A percentile compares a stretch with the other conserved stretches of the same genome.
phyloP scores from a whole-genome alignment of 2,329 filamentous ascomycete genomes.

The Chalaropsis thielavioides region DNA sequence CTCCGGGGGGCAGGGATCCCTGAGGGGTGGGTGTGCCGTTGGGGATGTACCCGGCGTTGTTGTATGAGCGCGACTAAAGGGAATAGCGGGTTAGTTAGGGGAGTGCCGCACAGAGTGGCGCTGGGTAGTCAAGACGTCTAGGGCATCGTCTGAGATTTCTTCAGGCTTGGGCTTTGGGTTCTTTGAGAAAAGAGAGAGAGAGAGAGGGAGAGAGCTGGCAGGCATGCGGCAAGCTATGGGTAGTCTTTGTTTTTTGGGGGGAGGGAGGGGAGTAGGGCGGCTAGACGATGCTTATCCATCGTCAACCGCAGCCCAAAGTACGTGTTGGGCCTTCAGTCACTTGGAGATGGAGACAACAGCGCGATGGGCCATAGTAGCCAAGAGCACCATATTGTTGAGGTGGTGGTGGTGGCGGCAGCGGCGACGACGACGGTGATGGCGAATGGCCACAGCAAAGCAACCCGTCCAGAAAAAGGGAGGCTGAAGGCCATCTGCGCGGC shows the following conservation, averaged over 20 bases:
- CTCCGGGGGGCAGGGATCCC: conserved; percentile 34
- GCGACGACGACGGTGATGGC: neutral
- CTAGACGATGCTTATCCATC: neutral
- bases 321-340: neutral
- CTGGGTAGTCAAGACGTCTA: neutral
- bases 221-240: conserved; percentile 7
- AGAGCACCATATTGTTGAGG: too few species aligned
- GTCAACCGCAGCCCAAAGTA: neutral
- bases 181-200: neutral
- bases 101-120: conserved; percentile 12
- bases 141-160: conserved; percentile 18
- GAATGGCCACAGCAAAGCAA: neutral
- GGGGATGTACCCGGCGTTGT: conserved; percentile 44
- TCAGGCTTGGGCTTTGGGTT: conserved; percentile 1
- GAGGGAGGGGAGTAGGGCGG: neutral
- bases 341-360: neutral
- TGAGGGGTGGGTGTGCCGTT: conserved; percentile 39
- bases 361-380: neutral
- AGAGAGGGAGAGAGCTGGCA: neutral
- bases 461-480: neutral
- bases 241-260: neutral
- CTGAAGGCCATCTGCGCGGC: neutral
- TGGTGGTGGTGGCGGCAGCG: too few species aligned
- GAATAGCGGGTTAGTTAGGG: conserved; percentile 19
- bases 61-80: conserved; percentile 31